Conservation (phyloP, 2,329 filamentous ascomycete genomes). For the Paecilomyces dactylethromorphus region DNA sequence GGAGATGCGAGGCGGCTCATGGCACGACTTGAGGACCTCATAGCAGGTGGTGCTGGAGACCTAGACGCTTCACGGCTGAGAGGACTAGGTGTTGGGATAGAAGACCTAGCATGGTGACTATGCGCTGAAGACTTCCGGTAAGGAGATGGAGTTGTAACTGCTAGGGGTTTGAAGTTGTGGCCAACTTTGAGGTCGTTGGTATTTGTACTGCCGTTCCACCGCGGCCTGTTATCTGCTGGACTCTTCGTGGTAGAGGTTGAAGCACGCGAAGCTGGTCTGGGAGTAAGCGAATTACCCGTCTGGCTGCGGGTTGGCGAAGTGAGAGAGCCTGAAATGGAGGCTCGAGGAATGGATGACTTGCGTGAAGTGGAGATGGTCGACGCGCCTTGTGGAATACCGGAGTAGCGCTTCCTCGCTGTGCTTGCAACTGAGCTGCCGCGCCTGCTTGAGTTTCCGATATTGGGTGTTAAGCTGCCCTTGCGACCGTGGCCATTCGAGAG, state of each 20-base stretch:
- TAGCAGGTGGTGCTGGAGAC: constrained; percentile 27
- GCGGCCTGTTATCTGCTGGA: constrained; percentile 52
- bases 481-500: constrained; percentile 45
- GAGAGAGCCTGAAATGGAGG: constrained; percentile 12
- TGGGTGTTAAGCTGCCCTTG: constrained; percentile 41
- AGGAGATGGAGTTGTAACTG: constrained; percentile 53
- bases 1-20: constrained; percentile 26
- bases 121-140: constrained; percentile 32
- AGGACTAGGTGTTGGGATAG: constrained; percentile 34
- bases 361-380: constrained; percentile 19
- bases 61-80: constrained; percentile 36
- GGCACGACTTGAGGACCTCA: constrained; percentile 21
- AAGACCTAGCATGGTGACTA: constrained; percentile 24
- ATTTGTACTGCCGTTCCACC: constrained; percentile 67
- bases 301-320: constrained; percentile 29
- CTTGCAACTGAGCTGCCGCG: constrained; percentile 41
- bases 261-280: constrained; percentile 38
- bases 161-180: constrained; percentile 61
- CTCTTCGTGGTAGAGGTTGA: constrained; percentile 41
- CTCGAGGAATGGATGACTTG: constrained; percentile 33
- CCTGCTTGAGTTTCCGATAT: constrained; percentile 36
- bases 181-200: constrained; percentile 58
- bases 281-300: constrained; percentile 44
- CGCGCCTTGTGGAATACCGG: constrained; percentile 38
- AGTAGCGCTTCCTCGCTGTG: constrained; percentile 37